These are phyloP conservation scores for Dryas integrifolia DNA, from an alignment of 331 rosid genomes.

Conservation along the genomic window DNA sequence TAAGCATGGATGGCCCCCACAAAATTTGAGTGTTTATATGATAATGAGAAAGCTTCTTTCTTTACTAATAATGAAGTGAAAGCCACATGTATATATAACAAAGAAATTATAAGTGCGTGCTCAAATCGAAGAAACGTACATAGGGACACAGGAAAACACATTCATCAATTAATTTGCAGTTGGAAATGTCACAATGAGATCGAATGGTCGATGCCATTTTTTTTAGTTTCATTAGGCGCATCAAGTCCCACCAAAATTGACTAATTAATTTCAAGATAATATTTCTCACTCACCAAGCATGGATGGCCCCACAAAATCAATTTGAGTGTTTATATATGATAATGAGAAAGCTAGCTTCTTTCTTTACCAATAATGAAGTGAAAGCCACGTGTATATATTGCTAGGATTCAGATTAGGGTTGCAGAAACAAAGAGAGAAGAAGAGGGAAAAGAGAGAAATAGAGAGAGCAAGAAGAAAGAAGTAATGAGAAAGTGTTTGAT, in stretches of 20 bases:
- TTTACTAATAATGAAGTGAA: not conserved
- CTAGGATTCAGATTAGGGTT: too few species aligned
- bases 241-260: conserved; percentile 18
- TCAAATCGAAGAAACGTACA: not conserved
- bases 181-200: not conserved
- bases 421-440: too few species aligned
- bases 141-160: not conserved
- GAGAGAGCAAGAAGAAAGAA: too few species aligned
- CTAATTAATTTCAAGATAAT: not conserved
- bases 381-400: not conserved
- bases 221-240: not conserved
- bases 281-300: conserved; percentile 17
- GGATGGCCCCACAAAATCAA: not conserved
- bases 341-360: not conserved
- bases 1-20: not conserved
- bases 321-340: not conserved
- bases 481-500: too few species aligned
- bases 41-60: not conserved
- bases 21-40: not conserved
- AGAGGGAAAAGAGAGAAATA: too few species aligned
- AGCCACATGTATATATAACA: not conserved
- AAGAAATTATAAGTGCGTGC: not conserved
- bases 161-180: not conserved
- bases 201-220: conserved; percentile 3
- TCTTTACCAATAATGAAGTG: not conserved